Base-by-base conservation (phyloP, 805 yeast species). In the Schwanniomyces yamadae region DNA sequence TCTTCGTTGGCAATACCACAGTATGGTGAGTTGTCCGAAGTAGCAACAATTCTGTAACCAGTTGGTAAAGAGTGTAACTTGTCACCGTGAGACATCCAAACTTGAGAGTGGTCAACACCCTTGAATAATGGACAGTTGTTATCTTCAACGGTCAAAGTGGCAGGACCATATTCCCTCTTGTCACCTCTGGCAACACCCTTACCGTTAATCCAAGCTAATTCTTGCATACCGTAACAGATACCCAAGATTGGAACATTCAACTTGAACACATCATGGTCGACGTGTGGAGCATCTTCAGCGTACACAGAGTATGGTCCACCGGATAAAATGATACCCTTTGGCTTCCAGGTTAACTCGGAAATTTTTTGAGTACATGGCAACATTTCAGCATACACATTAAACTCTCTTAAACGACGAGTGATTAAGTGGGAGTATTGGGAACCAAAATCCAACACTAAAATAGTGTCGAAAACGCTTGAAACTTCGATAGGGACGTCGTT, bases 41-140 rank as follows among this genome's bases (percentile, higher is more conserved):
- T 80, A 37, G 97, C 99, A 43, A 90, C 88, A 42, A 84, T 78
- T 62, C 82, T 80, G 77, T 79, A 93, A 25, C 95, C 96, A 29
- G 77, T 75, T 54, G 99, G 99, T 50, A 93, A 76, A 36, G 91
- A 85, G 54, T 80, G 81, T 56, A 93, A 76, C 74, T 93, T 93
- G 70, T 93, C 99, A 58, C 96, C 96, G 66, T 93, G 99, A 32
- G 98, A 90, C 99, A 93, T 93, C 99, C 99, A 93, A 44, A 93
- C 97, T 62, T 84, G 90, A 41, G 95, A 88, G 71, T 93, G 84
- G 65, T 89, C 95, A 52, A 93, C 87, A 43, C 83, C 96, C 45
- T 80, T 73, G 68, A 93, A 93, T 45, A 93, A 72, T 14, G 85
- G 80, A 62, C 87, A 79, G 14, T 64, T 39, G 27, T 66, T 46